A percentile compares a stretch with the other conserved stretches of the same genome.
Evolutionary conservation across 352 stramenopile species (phyloP).

Genomic region (Phytophthora crassamura): DNA sequence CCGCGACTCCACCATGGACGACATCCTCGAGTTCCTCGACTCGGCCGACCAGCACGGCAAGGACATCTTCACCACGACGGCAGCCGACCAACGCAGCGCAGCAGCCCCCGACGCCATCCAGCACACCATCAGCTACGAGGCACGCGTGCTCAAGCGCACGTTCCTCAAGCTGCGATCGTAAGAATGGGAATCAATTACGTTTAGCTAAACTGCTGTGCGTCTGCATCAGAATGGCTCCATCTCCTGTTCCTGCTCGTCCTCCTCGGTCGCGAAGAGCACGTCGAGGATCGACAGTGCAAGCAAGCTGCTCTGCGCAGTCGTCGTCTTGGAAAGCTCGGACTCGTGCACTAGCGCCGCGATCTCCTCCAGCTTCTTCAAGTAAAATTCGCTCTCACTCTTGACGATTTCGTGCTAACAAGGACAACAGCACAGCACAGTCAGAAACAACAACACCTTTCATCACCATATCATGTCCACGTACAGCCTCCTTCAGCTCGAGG

Average conservation of each 20-base stretch:
- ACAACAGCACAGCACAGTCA: conserved; percentile 7
- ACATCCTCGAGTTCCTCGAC: conserved; percentile 95
- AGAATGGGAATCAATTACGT: too few relatives aligned
- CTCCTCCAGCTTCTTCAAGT: conserved; percentile 97
- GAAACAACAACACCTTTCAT: not conserved
- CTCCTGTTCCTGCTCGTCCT: conserved; percentile 36
- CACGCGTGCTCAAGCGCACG: conserved; percentile 93
- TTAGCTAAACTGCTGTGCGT: not conserved
- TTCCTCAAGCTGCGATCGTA: conserved; percentile 93
- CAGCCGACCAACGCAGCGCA: conserved; percentile 38
- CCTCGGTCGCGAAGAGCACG: conserved; percentile 75
- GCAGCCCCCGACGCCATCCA: conserved; percentile 50
- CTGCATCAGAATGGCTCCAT: conserved; percentile 8
- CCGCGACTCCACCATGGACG: conserved; percentile 94
- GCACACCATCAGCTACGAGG: conserved; percentile 94
- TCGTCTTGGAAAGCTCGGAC: conserved; percentile 46
- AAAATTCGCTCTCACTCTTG: conserved; percentile 96
- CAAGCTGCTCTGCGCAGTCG: conserved; percentile 37
- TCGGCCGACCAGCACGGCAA: conserved; percentile 91
- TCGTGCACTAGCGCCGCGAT: conserved; percentile 95
- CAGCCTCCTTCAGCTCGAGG: not conserved
- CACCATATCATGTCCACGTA: not conserved
- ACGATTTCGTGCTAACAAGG: conserved; percentile 67
- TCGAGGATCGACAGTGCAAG: conserved; percentile 71
- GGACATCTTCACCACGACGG: conserved; percentile 90